Evolutionary conservation across 2,329 filamentous ascomycete genomes (phyloP).

Genomic region (Pseudomassariella vexata): DNA sequence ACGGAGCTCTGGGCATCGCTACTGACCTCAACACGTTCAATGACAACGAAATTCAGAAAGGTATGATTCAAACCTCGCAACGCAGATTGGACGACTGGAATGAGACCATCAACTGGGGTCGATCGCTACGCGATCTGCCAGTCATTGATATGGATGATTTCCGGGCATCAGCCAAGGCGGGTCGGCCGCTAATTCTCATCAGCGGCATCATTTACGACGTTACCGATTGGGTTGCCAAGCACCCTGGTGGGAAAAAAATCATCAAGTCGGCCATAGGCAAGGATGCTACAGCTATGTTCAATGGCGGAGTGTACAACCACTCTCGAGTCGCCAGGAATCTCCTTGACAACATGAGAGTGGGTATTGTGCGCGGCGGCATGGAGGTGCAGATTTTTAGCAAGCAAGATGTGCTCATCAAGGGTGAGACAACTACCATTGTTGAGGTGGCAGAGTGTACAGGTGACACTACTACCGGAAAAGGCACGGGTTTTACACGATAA

Average conservation of each 20-base stretch:
- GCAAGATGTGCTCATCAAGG: no score
- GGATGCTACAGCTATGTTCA: constrained; percentile 63
- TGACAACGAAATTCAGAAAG: constrained; percentile 74
- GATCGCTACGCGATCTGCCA: constrained; percentile 42
- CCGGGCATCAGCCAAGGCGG: constrained; percentile 49
- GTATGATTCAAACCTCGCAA: constrained; percentile 57
- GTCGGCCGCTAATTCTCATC: constrained; percentile 50
- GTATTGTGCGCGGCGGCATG: constrained; percentile 57
- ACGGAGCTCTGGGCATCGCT: constrained; percentile 79
- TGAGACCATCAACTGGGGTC: constrained; percentile 55
- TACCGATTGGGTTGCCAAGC: constrained; percentile 56
- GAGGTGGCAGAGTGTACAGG: no score
- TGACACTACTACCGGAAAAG: no score
- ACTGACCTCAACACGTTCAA: constrained; percentile 89
- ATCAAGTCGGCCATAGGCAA: constrained; percentile 57
- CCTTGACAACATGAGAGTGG: constrained; percentile 57
- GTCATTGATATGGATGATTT: constrained; percentile 62
- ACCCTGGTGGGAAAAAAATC: constrained; percentile 60
- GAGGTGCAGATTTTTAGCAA: constrained; percentile 66
- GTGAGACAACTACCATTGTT: no score
- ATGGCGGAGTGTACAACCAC: constrained; percentile 60
- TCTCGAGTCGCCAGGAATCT: constrained; percentile 61
- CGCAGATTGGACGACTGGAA: constrained; percentile 61
- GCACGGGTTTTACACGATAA: no score
- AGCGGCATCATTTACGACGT: constrained; percentile 59